phyloP scores from a whole-genome alignment of 192 early-diverging fungal species.

The Funneliformis geosporum region DNA sequence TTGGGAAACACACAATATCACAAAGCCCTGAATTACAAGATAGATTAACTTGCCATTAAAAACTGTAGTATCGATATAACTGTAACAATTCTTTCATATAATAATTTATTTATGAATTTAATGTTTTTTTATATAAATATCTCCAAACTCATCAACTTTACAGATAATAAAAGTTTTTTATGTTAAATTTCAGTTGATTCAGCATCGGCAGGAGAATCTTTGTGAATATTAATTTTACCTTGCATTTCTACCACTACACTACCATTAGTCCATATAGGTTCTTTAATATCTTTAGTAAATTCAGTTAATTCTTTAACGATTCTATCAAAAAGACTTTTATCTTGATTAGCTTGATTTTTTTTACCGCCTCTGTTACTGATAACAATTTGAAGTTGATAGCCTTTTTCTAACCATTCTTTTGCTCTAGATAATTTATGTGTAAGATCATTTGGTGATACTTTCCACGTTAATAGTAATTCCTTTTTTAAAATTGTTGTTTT shows the following conservation, averaged over 20 bases:
- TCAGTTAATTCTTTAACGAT: neutral
- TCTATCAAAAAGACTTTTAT: neutral
- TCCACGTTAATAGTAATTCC: slow-evolving; percentile 56
- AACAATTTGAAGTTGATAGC: slow-evolving; percentile 50
- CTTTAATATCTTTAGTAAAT: neutral
- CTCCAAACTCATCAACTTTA: too few relatives aligned
- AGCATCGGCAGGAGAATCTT: neutral
- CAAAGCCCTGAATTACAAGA: neutral
- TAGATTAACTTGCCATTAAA: neutral
- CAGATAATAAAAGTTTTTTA: neutral
- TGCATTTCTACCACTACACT: neutral
- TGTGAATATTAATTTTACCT: neutral
- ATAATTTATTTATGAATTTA: too few relatives aligned
- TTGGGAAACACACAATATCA: neutral
- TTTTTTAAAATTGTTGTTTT: slow-evolving; percentile 41
- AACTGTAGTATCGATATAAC: too few relatives aligned
- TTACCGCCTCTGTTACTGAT: slow-evolving; percentile 31
- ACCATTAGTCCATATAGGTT: neutral
- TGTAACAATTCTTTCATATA: too few relatives aligned
- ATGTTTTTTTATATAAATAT: too few relatives aligned
- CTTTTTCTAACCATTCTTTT: slow-evolving; percentile 53
- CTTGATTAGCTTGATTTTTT: neutral
- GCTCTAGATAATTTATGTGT: slow-evolving; percentile 51
- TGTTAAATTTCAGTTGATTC: too few relatives aligned
- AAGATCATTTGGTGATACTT: slow-evolving; percentile 53